Evolutionary conservation across 495 filamentous ascomycete genomes (phyloP), one percentile per base, ranked within the genome.

Genomic region (Penicillium ochrochloron): DNA sequence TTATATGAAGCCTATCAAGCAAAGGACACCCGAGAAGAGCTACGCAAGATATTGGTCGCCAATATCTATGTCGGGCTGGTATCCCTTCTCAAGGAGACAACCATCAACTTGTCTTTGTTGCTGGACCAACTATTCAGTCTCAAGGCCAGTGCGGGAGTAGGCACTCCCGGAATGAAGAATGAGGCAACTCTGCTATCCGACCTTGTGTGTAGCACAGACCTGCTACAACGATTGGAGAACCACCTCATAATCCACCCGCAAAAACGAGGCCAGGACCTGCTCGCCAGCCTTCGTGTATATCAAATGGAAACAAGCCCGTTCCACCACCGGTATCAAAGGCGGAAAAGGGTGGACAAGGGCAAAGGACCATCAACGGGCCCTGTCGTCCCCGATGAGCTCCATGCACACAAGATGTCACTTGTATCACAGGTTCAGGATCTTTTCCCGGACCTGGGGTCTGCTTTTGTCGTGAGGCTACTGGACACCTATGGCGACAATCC

Each of bases 351-450:
- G 14, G 77, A 84, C 64, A 97, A 97, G 73, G 92, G 92, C 31
- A 95, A 95, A 76, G 82, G 75, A 8, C 71, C 71, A 9, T 82
- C 83, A 42, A 72, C 82, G 41, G 77, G 78, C 59, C 78, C 68
- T 21, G 50, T 74, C 61, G 63, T 76, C 25, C 60, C 78, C 41
- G 81, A 81, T 11, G 83, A 89, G 19, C 78, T 94, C 14, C 92
- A 93, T 71, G 77, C 92, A 48, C 92, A 97, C 77, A 88, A 84
- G 31, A 89, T 94, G 86, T 92, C 87, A 69, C 85, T 94, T 31
- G 85, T 97, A 54, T 89, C 88, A 8, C 91, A 94, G 76, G 82
- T 99, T 41, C 93, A 97, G 70, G 95, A 99, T 69, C 81, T 99
- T 27, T 97, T 99, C 75, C 93, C 95, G 0, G 86, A 94, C 61